phyloP scores from a whole-genome alignment of 805 yeast species.

The Barnettozyma pratensis region DNA sequence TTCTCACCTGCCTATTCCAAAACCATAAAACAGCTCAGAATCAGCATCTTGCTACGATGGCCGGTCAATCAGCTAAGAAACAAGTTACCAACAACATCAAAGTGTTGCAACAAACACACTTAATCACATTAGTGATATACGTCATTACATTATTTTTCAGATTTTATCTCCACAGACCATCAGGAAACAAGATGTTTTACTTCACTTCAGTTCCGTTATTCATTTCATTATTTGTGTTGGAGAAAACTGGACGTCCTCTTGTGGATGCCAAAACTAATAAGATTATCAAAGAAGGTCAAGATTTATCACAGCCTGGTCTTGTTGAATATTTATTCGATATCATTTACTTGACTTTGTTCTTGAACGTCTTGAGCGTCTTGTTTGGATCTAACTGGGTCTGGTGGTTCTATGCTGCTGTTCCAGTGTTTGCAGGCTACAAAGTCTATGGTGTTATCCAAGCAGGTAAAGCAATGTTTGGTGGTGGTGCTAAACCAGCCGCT shows the following conservation, averaged over 20 bases:
- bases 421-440: conserved; percentile 42
- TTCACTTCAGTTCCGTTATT: conserved; percentile 29
- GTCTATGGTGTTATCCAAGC: conserved; percentile 29
- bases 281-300: conserved; percentile 42
- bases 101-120: conserved; percentile 35
- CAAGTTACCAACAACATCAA: conserved; percentile 38
- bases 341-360: conserved; percentile 46
- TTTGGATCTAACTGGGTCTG: conserved; percentile 39
- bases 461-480: conserved; percentile 24
- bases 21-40: background rate
- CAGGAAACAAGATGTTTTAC: conserved; percentile 24
- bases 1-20: no score
- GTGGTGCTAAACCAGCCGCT: conserved; percentile 6
- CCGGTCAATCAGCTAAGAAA: conserved; percentile 52
- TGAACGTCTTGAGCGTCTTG: conserved; percentile 39
- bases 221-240: conserved; percentile 38
- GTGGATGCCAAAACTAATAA: conserved; percentile 31
- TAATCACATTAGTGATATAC: conserved; percentile 25
- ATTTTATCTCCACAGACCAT: conserved; percentile 33
- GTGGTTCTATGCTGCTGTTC: conserved; percentile 40
- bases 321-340: conserved; percentile 52
- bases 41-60: conserved; percentile 34
- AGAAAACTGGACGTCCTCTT: conserved; percentile 45
- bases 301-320: conserved; percentile 43
- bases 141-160: conserved; percentile 24